These are phyloP conservation scores for Simplicillium sp. DNA, from an alignment of 2,329 filamentous ascomycete species.

Conservation along the genomic window DNA sequence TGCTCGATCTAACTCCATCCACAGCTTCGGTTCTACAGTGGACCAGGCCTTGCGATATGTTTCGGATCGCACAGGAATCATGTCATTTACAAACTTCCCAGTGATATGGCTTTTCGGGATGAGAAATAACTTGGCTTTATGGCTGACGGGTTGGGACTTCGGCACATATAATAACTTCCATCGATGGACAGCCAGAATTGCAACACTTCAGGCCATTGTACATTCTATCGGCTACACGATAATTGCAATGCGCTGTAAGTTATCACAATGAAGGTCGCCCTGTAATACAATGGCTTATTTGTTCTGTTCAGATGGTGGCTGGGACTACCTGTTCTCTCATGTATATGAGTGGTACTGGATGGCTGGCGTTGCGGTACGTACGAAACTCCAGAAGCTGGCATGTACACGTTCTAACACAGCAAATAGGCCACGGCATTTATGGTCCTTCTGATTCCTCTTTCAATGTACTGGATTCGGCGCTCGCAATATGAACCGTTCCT, in stretches of 20 bases:
- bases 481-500: slow-evolving; percentile 44
- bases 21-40: slow-evolving; percentile 22
- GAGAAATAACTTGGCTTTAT: slow-evolving; percentile 57
- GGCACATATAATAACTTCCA: slow-evolving; percentile 59
- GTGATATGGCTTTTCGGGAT: slow-evolving; percentile 58
- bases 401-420: too few relatives aligned
- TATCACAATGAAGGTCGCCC: slow-evolving; percentile 13
- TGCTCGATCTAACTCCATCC: slow-evolving; percentile 5
- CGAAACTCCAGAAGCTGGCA: too few relatives aligned
- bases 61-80: slow-evolving; percentile 53
- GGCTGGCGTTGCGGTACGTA: slow-evolving; percentile 32
- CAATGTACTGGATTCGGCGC: slow-evolving; percentile 40
- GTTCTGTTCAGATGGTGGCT: slow-evolving; percentile 25
- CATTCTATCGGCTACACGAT: slow-evolving; percentile 53
- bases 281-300: slow-evolving; percentile 1
- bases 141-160: slow-evolving; percentile 61
- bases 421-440: slow-evolving; percentile 31
- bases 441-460: slow-evolving; percentile 35
- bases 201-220: slow-evolving; percentile 50
- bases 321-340: slow-evolving; percentile 23
- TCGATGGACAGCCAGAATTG: slow-evolving; percentile 53
- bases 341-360: slow-evolving; percentile 37
- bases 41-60: slow-evolving; percentile 41
- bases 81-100: slow-evolving; percentile 55
- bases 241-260: slow-evolving; percentile 27